Evolutionary conservation across 768 basidiomycete species (phyloP).

Genomic region (Panellus pusillus): DNA sequence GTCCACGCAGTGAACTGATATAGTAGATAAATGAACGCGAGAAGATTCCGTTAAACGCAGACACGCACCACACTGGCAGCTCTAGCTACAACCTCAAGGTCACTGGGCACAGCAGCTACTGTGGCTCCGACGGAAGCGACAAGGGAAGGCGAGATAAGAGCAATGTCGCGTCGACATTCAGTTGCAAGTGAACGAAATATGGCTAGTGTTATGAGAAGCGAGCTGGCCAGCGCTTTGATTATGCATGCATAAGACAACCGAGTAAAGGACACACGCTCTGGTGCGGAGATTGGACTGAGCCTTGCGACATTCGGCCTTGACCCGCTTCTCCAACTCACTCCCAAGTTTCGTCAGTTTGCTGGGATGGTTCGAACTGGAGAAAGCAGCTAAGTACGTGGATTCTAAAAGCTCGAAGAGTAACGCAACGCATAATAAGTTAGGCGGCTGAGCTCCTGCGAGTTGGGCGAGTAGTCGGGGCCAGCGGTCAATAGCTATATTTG

Average conservation of each 20-base stretch:
- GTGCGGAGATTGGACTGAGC: conserved; percentile 71
- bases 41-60: background rate
- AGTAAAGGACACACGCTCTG: conserved; percentile 60
- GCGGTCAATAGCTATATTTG: conserved; percentile 55
- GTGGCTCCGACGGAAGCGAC: conserved; percentile 63
- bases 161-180: conserved; percentile 85
- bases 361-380: conserved; percentile 66
- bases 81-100: conserved; percentile 75
- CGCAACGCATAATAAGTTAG: conserved; percentile 79
- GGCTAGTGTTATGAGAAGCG: conserved; percentile 78
- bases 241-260: background rate
- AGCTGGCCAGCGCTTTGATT: conserved; percentile 38
- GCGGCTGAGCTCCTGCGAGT: conserved; percentile 81
- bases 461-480: conserved; percentile 77
- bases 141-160: conserved; percentile 69
- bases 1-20: conserved; percentile 88
- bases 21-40: background rate
- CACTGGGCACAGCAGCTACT: conserved; percentile 53
- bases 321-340: conserved; percentile 73
- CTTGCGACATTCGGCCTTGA: conserved; percentile 62
- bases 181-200: conserved; percentile 80
- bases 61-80: conserved; percentile 76
- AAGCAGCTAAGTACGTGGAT: background rate
- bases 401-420: background rate
- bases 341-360: conserved; percentile 79